Evolutionary conservation across 2,329 filamentous ascomycete genomes (phyloP), one percentile per base, ranked within the genome.

Genomic region (Cryphonectria japonica): DNA sequence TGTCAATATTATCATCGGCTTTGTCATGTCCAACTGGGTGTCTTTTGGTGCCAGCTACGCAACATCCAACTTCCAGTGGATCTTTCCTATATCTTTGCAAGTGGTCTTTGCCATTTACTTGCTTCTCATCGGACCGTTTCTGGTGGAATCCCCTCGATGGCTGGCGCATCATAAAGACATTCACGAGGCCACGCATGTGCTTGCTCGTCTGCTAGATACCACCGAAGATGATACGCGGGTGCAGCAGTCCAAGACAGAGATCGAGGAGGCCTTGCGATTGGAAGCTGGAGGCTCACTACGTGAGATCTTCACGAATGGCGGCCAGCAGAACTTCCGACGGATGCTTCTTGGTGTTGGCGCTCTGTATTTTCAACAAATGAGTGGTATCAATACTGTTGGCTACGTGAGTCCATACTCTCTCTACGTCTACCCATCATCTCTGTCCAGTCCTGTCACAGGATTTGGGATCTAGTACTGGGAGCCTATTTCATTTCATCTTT

Each of bases 331-430:
- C n/a, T 65, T 69, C 26, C 67, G 67, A 13, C 67, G 67, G 13
- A 69, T 69, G 67, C 34, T 69, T 22, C 67, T 69, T 32, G 67
- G 67, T n/a, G 59, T 69, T 2, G 67, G 67, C 5, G 60, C 67
- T 13, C 67, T 69, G 4, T 69, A 69, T 37, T 64, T 69, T 43
- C 67, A 69, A 22, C 67, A 69, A 32, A 69, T 69, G 67, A 63
- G 59, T 41, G 67, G 67, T 1, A 69, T 69, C 34, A 69, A 69
- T 16, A 61, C 41, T 14, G 66, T 68, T 46, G 66, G 54, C 34
- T 60, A 60, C 37, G 59, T 61, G 16, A 61, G 59, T 61, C 16
- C 16, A 59, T 59, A n/a, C 13, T 1, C 37, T 39, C 37, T 39
- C 2, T 34, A 29, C 26, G 3, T 59, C 26, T 29, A 11, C 26